A percentile compares a stretch with the other conserved stretches of the same genome.
phyloP scores from a whole-genome alignment of 73 alveolate species.

The Paramecium pentaurelia region DNA sequence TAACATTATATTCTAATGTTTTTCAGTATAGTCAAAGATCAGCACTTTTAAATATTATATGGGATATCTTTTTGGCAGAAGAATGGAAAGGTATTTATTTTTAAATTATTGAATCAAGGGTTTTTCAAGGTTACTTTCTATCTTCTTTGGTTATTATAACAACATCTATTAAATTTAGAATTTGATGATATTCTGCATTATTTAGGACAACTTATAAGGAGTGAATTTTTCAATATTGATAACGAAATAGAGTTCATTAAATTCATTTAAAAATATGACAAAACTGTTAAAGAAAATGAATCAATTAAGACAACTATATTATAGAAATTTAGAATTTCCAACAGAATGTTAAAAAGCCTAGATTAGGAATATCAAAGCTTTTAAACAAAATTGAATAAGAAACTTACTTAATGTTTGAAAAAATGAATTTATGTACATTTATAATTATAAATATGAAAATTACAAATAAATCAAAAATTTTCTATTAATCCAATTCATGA shows the following conservation, averaged over 20 bases:
- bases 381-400: background rate
- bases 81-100: slow-evolving; percentile 69
- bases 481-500: no score
- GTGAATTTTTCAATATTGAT: slow-evolving; percentile 23
- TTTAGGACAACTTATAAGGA: slow-evolving; percentile 15
- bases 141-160: background rate
- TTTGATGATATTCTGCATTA: slow-evolving; percentile 57
- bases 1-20: slow-evolving; percentile 74
- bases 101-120: background rate
- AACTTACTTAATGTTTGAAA: background rate
- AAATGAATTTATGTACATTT: background rate
- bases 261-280: background rate
- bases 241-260: slow-evolving; percentile 7
- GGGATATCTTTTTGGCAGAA: slow-evolving; percentile 71
- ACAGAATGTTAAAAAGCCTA: background rate
- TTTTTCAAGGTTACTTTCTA: background rate
- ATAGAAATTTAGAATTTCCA: background rate
- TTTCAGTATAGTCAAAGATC: slow-evolving; percentile 65
- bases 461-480: no score
- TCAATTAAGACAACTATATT: background rate
- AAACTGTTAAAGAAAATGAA: background rate
- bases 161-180: slow-evolving; percentile 10
- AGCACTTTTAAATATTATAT: slow-evolving; percentile 62
- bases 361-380: slow-evolving; percentile 11
- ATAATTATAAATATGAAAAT: background rate